Evolutionary conservation across 192 early-diverging fungal species (phyloP).

Genomic region (Coemansia sp.): DNA sequence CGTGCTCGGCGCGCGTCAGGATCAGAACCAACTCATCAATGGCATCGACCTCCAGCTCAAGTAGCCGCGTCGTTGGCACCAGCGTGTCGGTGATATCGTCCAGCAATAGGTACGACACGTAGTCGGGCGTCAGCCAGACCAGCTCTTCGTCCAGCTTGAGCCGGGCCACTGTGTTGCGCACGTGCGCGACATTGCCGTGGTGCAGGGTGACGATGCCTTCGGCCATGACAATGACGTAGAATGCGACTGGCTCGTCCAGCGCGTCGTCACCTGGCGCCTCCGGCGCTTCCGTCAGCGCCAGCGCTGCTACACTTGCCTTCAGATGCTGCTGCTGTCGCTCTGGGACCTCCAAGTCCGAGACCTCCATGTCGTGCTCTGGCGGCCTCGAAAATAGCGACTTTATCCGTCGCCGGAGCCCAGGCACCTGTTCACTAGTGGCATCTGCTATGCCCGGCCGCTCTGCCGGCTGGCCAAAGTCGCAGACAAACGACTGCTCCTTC

Average conservation of each 20-base stretch:
- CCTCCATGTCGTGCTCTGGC: not conserved
- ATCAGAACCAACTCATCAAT: slow-evolving; percentile 94
- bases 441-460: no score
- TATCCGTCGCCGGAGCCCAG: not conserved
- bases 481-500: slow-evolving; percentile 22
- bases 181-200: slow-evolving; percentile 19
- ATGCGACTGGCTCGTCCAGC: slow-evolving; percentile 35
- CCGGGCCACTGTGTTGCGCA: slow-evolving; percentile 56
- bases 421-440: no score
- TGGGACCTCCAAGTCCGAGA: not conserved
- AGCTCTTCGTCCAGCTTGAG: slow-evolving; percentile 33
- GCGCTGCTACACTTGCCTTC: no score
- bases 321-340: not conserved
- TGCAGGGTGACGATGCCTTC: slow-evolving; percentile 42
- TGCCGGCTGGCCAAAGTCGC: slow-evolving; percentile 8
- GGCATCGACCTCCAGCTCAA: slow-evolving; percentile 92
- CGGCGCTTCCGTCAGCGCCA: no score
- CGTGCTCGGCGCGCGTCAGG: slow-evolving; percentile 77
- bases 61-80: slow-evolving; percentile 74
- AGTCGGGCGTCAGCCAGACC: slow-evolving; percentile 55
- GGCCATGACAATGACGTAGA: slow-evolving; percentile 38
- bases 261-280: no score
- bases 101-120: slow-evolving; percentile 88
- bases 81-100: slow-evolving; percentile 94
- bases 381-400: not conserved